Evolutionary conservation across 352 stramenopile genomes (phyloP).

Genomic region (Peronospora belbahrii): DNA sequence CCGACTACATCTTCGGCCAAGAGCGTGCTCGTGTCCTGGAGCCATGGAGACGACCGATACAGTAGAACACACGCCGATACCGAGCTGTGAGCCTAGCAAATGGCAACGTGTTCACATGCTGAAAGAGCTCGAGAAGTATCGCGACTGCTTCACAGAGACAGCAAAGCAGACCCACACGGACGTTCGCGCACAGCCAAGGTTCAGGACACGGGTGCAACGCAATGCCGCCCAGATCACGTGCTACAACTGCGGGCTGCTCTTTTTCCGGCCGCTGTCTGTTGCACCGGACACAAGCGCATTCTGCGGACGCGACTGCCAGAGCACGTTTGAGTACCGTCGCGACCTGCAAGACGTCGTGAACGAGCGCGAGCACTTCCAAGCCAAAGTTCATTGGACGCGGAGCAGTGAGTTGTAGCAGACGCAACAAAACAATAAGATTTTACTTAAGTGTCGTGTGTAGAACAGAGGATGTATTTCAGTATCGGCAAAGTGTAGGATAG

Average conservation of each 20-base stretch:
- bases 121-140: slow-evolving; percentile 31
- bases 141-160: slow-evolving; percentile 19
- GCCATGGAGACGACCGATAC: slow-evolving; percentile 12
- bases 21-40: slow-evolving; percentile 24
- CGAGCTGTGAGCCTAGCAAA: background rate
- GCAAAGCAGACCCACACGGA: slow-evolving; percentile 10
- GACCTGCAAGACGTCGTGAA: slow-evolving; percentile 38
- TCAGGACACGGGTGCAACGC: slow-evolving; percentile 11
- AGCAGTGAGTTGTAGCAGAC: slow-evolving; percentile 20
- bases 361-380: slow-evolving; percentile 14
- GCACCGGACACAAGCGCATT: slow-evolving; percentile 24
- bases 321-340: slow-evolving; percentile 42
- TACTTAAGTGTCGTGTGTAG: slow-evolving; percentile 8
- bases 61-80: background rate
- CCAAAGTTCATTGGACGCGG: slow-evolving; percentile 12
- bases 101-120: slow-evolving; percentile 38
- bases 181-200: slow-evolving; percentile 1
- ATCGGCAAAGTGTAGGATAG: slow-evolving; percentile 1
- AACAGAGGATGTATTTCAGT: slow-evolving; percentile 29
- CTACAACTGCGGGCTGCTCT: slow-evolving; percentile 44
- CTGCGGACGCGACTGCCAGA: slow-evolving; percentile 62
- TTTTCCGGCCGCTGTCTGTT: slow-evolving; percentile 29
- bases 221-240: slow-evolving; percentile 34
- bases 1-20: slow-evolving; percentile 28
- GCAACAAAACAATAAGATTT: background rate